Evolutionary conservation across 768 basidiomycete species (phyloP).

Genomic region (Phallus indusiatus): DNA sequence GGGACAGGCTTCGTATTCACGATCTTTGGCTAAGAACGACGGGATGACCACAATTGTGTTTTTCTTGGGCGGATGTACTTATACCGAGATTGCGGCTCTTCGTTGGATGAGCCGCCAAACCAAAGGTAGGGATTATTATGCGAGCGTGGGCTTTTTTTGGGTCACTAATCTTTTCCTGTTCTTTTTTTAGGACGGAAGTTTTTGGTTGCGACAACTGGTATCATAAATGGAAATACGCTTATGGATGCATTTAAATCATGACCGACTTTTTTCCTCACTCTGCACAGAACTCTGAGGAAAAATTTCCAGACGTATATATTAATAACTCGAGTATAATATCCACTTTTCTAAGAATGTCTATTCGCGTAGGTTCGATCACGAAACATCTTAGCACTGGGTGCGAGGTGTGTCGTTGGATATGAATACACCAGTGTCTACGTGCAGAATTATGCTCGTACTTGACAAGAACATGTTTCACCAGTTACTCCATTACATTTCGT

Average conservation of each 20-base stretch:
- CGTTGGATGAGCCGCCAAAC: slow-evolving; percentile 87
- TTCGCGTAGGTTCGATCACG: too few species aligned
- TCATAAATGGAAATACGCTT: slow-evolving; percentile 55
- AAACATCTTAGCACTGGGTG: too few species aligned
- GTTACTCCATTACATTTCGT: too few species aligned
- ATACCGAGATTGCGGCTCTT: slow-evolving; percentile 91
- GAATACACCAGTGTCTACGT: too few species aligned
- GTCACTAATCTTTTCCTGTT: slow-evolving; percentile 2
- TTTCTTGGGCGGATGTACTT: slow-evolving; percentile 96
- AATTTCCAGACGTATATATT: background rate
- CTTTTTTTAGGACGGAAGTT: slow-evolving; percentile 63
- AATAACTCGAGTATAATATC: too few species aligned
- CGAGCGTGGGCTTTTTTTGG: slow-evolving; percentile 4
- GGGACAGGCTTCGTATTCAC: background rate
- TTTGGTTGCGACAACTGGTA: slow-evolving; percentile 85
- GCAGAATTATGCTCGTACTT: too few species aligned
- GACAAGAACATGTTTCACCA: too few species aligned
- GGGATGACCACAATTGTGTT: slow-evolving; percentile 84
- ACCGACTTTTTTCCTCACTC: too few species aligned
- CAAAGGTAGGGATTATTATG: slow-evolving; percentile 40
- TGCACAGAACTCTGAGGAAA: too few species aligned
- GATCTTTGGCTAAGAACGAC: background rate
- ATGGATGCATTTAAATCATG: slow-evolving; percentile 13
- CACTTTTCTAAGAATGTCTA: too few species aligned
- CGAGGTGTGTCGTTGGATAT: too few species aligned